A percentile compares a stretch with the other conserved stretches of the same genome.
phyloP scores from a whole-genome alignment of 139 green algal genomes.

The Chlamydomonas incerta region DNA sequence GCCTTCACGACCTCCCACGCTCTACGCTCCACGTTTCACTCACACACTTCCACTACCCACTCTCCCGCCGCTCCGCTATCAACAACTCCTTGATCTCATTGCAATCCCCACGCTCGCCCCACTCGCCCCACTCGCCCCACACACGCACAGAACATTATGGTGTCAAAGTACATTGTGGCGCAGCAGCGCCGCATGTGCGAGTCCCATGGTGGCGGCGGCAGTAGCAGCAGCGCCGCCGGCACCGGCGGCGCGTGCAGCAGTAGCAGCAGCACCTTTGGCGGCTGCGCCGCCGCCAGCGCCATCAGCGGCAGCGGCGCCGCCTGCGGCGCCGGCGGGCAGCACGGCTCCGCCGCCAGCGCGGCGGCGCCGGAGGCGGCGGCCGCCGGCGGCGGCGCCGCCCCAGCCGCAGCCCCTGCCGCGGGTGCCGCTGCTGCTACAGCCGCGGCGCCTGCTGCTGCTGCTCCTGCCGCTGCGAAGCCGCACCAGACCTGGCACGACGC shows the following conservation, averaged over 20 bases:
- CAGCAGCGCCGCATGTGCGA: conserved; percentile 67
- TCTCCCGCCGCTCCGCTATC: too few relatives aligned
- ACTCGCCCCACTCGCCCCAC: too few relatives aligned
- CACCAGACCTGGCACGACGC: conserved; percentile 61
- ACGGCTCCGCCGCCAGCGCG: too few relatives aligned
- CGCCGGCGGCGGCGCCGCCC: not conserved
- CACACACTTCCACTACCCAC: too few relatives aligned
- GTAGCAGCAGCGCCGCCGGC: not conserved
- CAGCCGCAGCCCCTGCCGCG: not conserved
- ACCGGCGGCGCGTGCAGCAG: too few relatives aligned
- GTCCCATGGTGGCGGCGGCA: not conserved
- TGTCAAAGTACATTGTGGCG: conserved; percentile 74
- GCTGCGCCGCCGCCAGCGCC: too few relatives aligned
- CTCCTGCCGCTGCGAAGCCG: not conserved
- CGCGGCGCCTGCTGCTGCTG: not conserved
- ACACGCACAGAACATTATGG: conserved; percentile 91
- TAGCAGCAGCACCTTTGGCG: too few relatives aligned
- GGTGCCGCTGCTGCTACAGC: not conserved
- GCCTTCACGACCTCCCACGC: too few relatives aligned
- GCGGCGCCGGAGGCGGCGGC: not conserved
- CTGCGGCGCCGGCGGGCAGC: not conserved
- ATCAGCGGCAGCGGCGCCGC: too few relatives aligned
- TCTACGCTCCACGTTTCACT: too few relatives aligned
- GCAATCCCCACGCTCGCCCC: too few relatives aligned
- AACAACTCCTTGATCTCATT: too few relatives aligned